Evolutionary conservation across 371 early-diverging fungal species (phyloP), one percentile per base, ranked within the genome.

Genomic region (Mortierella sp.): DNA sequence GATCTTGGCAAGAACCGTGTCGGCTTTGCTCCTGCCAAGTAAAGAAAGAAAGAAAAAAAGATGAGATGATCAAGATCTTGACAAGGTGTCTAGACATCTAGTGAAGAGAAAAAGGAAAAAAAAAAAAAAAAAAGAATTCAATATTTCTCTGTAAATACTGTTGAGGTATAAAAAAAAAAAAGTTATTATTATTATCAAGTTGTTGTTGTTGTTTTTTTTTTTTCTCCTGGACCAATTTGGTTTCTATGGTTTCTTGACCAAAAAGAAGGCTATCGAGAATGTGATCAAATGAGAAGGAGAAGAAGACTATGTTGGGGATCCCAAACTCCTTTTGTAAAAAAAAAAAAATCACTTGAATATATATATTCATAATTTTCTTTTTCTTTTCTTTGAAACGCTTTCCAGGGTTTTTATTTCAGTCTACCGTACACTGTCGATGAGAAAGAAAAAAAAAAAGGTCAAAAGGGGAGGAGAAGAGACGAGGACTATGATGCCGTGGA

Each of bases 181-280:
- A n/a, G n/a, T n/a, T 59, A 44, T 26, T 23, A 44, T 21, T 47
- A 29, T 58, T 14, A 19, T 46, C 9, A 9, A 18, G 47, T 6
- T 37, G 9, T 18, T 46, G 4, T 14, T n/a, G 11, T 2, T 43
- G 7, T 15, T 51, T 18, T 25, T 18, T 44, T 9, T 14, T 26
- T 48, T 11, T 9, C 57, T 89, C n/a, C 15, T 23, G 4, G 16
- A n/a, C 44, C 19, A 9, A 1, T 26, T 3, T 65, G 72, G 72
- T 25, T 77, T 4, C 98, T 99, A 2, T 98, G 88, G 75, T 99
- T 95, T 83, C 93, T 93, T 11, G 93, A 87, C 0, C n/a, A n/a
- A n/a, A n/a, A n/a, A n/a, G n/a, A n/a, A n/a, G n/a, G n/a, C n/a
- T n/a, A n/a, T n/a, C n/a, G n/a, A n/a, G n/a, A n/a, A n/a, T n/a